Conservation (phyloP, 2,329 filamentous ascomycete species). For the Epichloe aotearoae region DNA sequence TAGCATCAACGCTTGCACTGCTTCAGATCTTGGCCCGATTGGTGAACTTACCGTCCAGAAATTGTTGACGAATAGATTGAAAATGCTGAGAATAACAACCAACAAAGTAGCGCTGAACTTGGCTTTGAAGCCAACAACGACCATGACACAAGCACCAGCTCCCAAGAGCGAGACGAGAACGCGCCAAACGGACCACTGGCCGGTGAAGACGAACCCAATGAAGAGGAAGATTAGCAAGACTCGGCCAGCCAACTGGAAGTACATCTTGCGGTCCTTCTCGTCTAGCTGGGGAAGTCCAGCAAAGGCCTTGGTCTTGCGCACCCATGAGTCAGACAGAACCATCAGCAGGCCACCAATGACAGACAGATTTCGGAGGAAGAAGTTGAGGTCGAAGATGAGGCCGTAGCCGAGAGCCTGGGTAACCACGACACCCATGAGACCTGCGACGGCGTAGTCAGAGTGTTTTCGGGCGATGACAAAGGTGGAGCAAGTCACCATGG, state of each 20-base stretch:
- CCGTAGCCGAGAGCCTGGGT: slow-evolving; percentile 94
- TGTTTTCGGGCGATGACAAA: slow-evolving; percentile 87
- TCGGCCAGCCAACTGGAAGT: slow-evolving; percentile 94
- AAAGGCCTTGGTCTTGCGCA: slow-evolving; percentile 92
- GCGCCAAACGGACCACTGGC: slow-evolving; percentile 82
- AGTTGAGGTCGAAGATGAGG: slow-evolving; percentile 97
- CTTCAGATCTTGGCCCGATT: not conserved
- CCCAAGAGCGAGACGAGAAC: slow-evolving; percentile 75
- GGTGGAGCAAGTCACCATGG: slow-evolving; percentile 69
- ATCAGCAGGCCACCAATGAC: slow-evolving; percentile 95
- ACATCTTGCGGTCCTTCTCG: slow-evolving; percentile 99
- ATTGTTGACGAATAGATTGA: slow-evolving; percentile 97
- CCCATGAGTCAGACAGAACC: slow-evolving; percentile 97
- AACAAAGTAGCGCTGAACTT: slow-evolving; percentile 96
- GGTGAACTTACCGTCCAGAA: slow-evolving; percentile 81
- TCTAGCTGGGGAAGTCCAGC: slow-evolving; percentile 87
- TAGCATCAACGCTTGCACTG: not conserved
- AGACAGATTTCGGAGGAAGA: slow-evolving; percentile 97
- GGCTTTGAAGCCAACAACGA: slow-evolving; percentile 98
- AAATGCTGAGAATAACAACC: slow-evolving; percentile 87
- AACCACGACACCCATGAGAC: slow-evolving; percentile 81
- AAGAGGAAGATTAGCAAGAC: slow-evolving; percentile 97
- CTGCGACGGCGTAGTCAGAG: slow-evolving; percentile 83
- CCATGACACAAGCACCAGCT: slow-evolving; percentile 90
- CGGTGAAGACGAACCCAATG: slow-evolving; percentile 89